Evolutionary conservation across 345 rosid genomes (phyloP).

Genomic region (Carallia brachiata): DNA sequence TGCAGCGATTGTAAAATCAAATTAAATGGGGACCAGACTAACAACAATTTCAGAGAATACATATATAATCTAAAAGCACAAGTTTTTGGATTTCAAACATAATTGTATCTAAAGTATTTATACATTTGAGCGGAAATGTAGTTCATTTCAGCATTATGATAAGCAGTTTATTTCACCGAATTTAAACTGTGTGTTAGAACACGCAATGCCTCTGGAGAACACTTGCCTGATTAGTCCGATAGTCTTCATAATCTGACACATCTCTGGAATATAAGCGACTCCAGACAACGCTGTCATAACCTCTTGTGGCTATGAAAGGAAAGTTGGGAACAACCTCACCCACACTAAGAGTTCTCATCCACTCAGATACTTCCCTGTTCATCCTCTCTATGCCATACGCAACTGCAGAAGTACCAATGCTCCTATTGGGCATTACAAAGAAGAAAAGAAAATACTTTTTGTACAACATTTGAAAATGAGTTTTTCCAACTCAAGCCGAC

Average conservation of each 20-base stretch:
- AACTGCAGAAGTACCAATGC: slow-evolving; percentile 50
- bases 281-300: slow-evolving; percentile 91
- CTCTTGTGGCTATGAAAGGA: slow-evolving; percentile 78
- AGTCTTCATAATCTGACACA: slow-evolving; percentile 49
- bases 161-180: too few relatives aligned
- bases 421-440: slow-evolving; percentile 29
- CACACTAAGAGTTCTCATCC: slow-evolving; percentile 69
- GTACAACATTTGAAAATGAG: neutral
- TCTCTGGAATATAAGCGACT: slow-evolving; percentile 83
- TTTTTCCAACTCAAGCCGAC: slow-evolving; percentile 13
- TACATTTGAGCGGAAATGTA: too few relatives aligned
- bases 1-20: neutral
- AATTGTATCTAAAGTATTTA: too few relatives aligned
- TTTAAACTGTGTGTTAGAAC: too few relatives aligned
- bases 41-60: too few relatives aligned
- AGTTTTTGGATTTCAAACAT: too few relatives aligned
- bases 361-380: slow-evolving; percentile 75
- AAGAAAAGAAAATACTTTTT: slow-evolving; percentile 8
- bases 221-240: slow-evolving; percentile 68
- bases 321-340: slow-evolving; percentile 41
- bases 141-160: too few relatives aligned
- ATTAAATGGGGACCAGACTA: neutral
- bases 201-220: neutral
- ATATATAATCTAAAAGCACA: too few relatives aligned
- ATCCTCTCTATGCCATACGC: slow-evolving; percentile 82